Evolutionary conservation across 352 stramenopile genomes (phyloP).

Genomic region (Phytophthora tubulina): DNA sequence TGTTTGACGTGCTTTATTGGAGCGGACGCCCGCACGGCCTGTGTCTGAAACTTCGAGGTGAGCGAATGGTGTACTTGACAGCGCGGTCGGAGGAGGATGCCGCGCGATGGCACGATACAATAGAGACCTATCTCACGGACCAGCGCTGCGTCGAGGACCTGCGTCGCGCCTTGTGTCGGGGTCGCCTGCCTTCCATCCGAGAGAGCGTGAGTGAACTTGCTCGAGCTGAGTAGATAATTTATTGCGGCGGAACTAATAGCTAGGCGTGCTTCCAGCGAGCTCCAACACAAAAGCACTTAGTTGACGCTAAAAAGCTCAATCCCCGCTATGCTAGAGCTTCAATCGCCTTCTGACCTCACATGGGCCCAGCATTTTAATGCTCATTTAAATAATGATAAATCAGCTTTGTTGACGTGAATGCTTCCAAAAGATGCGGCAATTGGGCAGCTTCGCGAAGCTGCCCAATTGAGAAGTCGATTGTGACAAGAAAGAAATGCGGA

Average conservation of each 20-base stretch:
- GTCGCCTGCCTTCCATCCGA: slow-evolving; percentile 60
- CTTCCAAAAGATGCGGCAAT: too few species aligned
- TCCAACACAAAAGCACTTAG: too few species aligned
- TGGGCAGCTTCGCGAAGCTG: too few species aligned
- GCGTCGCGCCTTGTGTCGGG: slow-evolving; percentile 55
- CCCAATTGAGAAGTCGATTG: too few species aligned
- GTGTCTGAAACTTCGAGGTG: slow-evolving; percentile 61
- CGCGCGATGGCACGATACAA: slow-evolving; percentile 59
- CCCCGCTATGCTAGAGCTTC: too few species aligned
- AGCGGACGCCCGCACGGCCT: slow-evolving; percentile 65
- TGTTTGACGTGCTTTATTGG: slow-evolving; percentile 76
- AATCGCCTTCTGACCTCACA: too few species aligned
- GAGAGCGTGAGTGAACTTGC: slow-evolving; percentile 47
- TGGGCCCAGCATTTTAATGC: too few species aligned
- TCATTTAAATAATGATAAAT: too few species aligned
- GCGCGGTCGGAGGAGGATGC: slow-evolving; percentile 63
- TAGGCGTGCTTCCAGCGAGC: background rate
- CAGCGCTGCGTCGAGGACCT: slow-evolving; percentile 58
- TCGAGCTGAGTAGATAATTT: slow-evolving; percentile 22
- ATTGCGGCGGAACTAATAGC: slow-evolving; percentile 8
- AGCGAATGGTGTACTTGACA: slow-evolving; percentile 61
- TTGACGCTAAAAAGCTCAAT: too few species aligned
- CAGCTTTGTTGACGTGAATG: too few species aligned
- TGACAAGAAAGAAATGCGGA: too few species aligned
- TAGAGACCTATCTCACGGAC: slow-evolving; percentile 55